Conservation (phyloP, 805 yeast genomes). For the Pichia membranifaciens region DNA sequence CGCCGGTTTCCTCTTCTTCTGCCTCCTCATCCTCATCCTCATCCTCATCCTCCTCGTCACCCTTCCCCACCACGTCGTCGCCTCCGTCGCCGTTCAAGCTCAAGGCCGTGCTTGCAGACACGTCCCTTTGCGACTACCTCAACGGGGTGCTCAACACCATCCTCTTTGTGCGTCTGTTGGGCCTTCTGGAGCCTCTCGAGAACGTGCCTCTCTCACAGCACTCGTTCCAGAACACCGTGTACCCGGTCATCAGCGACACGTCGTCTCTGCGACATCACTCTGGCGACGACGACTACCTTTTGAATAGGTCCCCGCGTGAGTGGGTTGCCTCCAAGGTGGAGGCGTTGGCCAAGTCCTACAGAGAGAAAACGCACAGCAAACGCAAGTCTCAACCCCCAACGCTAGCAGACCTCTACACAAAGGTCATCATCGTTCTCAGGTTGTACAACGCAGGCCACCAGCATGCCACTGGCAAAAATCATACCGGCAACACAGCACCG, state of each 20-base stretch:
- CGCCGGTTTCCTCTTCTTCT: too few relatives aligned
- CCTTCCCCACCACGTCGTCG: too few relatives aligned
- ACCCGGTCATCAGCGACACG: neutral
- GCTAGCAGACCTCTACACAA: neutral
- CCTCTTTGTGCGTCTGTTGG: slow-evolving; percentile 64
- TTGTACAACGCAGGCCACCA: slow-evolving; percentile 18
- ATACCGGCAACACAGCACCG: neutral
- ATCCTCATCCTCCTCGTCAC: too few relatives aligned
- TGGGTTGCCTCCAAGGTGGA: neutral
- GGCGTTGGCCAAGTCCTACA: neutral
- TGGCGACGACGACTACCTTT: neutral
- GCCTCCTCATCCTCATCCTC: too few relatives aligned
- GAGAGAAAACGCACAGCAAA: neutral
- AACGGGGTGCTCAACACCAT: slow-evolving; percentile 61
- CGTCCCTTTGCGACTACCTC: slow-evolving; percentile 43
- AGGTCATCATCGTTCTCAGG: neutral
- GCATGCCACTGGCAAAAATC: neutral
- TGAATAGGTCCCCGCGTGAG: neutral
- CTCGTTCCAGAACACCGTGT: neutral
- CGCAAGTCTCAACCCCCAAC: neutral
- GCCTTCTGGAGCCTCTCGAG: slow-evolving; percentile 23
- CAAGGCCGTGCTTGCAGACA: neutral
- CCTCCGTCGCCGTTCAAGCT: too few relatives aligned
- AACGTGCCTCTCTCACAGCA: neutral
- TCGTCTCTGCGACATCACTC: neutral